A percentile compares a stretch with the other conserved stretches of the same genome.
Conservation (phyloP, 768 basidiomycete genomes). For the Lyophyllum shimeji region DNA sequence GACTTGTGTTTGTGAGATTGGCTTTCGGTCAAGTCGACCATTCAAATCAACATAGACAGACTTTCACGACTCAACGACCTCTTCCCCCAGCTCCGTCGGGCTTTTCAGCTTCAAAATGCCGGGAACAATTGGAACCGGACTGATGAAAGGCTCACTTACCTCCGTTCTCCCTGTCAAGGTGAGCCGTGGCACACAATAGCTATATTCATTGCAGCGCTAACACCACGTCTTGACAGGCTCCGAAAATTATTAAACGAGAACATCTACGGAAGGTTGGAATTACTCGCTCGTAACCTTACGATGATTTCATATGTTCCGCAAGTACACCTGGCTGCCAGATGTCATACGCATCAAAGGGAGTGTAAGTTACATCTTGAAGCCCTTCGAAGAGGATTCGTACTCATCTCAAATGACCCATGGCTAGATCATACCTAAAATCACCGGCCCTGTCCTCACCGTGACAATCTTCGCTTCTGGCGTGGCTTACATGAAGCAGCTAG, state of each 20-base stretch:
- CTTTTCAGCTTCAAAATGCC: conserved; percentile 6
- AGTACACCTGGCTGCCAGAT: conserved; percentile 92
- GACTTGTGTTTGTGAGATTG: no score
- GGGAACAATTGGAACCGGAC: conserved; percentile 14
- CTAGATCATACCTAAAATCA: conserved; percentile 69
- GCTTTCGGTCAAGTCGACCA: no score
- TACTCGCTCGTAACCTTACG: not conserved
- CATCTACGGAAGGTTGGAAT: conserved; percentile 46
- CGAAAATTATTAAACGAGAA: conserved; percentile 51
- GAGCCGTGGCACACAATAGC: not conserved
- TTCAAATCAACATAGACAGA: not conserved
- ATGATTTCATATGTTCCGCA: not conserved
- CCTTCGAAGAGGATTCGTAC: not conserved
- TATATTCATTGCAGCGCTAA: not conserved
- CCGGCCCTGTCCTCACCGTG: conserved; percentile 83
- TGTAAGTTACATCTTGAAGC: conserved; percentile 40
- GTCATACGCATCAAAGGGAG: conserved; percentile 83
- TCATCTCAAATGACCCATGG: conserved; percentile 6
- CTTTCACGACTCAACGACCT: not conserved
- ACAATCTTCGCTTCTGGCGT: conserved; percentile 69
- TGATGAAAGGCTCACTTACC: conserved; percentile 28
- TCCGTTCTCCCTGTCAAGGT: conserved; percentile 31
- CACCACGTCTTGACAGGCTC: conserved; percentile 25
- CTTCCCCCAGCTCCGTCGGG: not conserved
- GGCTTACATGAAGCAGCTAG: conserved; percentile 57